These are phyloP conservation scores for Lepiota venenata DNA, from an alignment of 768 basidiomycete genomes.

Conservation along the genomic window DNA sequence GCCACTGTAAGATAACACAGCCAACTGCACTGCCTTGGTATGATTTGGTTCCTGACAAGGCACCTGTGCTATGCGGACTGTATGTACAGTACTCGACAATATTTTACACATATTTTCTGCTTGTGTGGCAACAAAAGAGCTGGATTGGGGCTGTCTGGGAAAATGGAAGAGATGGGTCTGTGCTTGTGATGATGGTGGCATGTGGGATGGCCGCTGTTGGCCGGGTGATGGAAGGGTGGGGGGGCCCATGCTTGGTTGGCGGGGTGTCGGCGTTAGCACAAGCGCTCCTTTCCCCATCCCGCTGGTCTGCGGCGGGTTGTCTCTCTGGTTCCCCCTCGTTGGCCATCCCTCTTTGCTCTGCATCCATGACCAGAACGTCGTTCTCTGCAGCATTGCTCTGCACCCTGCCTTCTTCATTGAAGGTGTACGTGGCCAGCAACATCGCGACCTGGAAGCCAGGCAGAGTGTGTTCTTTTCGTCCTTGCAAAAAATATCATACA, in stretches of 20 bases:
- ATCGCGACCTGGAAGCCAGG: slow-evolving; percentile 18
- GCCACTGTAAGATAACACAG: neutral
- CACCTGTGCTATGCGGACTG: neutral
- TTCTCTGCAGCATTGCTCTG: neutral
- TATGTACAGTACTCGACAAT: too few relatives aligned
- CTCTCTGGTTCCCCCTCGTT: neutral
- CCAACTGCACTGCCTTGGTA: neutral
- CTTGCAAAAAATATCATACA: neutral
- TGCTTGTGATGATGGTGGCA: slow-evolving; percentile 4
- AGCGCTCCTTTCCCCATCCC: neutral
- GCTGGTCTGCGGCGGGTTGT: neutral
- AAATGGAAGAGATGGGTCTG: neutral
- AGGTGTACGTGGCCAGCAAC: slow-evolving; percentile 28
- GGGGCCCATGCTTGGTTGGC: neutral
- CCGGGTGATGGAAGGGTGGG: neutral
- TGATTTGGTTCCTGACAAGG: too few relatives aligned
- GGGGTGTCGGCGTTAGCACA: slow-evolving; percentile 1
- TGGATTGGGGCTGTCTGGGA: neutral
- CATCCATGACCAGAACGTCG: neutral
- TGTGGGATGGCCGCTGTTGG: slow-evolving; percentile 6
- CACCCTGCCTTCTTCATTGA: slow-evolving; percentile 8
- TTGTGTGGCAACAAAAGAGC: neutral
- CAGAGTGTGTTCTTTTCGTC: slow-evolving; percentile 29
- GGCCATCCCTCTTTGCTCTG: neutral
- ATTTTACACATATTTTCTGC: too few relatives aligned